Conservation (phyloP, 1,284 basidiomycete species). For the Microbotryum scabiosae region DNA sequence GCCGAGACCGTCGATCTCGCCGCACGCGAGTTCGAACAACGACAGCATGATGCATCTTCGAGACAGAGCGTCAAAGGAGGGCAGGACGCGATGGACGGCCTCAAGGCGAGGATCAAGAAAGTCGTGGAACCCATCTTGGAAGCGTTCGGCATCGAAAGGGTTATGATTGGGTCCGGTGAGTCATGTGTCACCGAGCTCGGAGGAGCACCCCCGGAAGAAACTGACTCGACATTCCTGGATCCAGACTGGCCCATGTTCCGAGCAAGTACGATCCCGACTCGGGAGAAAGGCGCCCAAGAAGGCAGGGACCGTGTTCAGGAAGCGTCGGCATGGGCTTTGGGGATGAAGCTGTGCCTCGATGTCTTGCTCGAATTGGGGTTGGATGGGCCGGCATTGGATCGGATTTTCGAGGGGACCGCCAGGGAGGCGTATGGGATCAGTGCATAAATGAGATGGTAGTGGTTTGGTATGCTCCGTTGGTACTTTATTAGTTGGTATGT, state of each 20-base stretch:
- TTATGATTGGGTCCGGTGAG: slow-evolving; percentile 23
- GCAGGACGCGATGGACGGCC: background rate
- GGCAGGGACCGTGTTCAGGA: slow-evolving; percentile 1
- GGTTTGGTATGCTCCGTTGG: too few relatives aligned
- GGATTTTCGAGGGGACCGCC: slow-evolving; percentile 21
- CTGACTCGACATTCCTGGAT: background rate
- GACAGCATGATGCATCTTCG: background rate
- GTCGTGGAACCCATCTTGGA: slow-evolving; percentile 26
- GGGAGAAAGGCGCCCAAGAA: too few relatives aligned
- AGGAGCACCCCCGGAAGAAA: background rate
- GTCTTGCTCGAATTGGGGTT: slow-evolving; percentile 17
- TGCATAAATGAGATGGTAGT: too few relatives aligned
- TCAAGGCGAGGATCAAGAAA: slow-evolving; percentile 10
- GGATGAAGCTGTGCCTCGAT: slow-evolving; percentile 22
- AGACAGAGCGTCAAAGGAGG: background rate
- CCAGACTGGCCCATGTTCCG: slow-evolving; percentile 32
- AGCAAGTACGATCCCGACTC: slow-evolving; percentile 3
- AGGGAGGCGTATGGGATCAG: slow-evolving; percentile 11
- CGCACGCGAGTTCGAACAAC: slow-evolving; percentile 11
- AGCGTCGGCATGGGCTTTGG: slow-evolving; percentile 16
- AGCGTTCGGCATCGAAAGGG: slow-evolving; percentile 18
- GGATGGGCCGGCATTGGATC: slow-evolving; percentile 24
- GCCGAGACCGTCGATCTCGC: slow-evolving; percentile 5
- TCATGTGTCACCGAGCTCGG: too few relatives aligned
- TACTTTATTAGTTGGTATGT: too few relatives aligned